These are phyloP conservation scores for Pythium vanterpoolii DNA, from an alignment of 352 stramenopile genomes.

Conservation along the genomic window DNA sequence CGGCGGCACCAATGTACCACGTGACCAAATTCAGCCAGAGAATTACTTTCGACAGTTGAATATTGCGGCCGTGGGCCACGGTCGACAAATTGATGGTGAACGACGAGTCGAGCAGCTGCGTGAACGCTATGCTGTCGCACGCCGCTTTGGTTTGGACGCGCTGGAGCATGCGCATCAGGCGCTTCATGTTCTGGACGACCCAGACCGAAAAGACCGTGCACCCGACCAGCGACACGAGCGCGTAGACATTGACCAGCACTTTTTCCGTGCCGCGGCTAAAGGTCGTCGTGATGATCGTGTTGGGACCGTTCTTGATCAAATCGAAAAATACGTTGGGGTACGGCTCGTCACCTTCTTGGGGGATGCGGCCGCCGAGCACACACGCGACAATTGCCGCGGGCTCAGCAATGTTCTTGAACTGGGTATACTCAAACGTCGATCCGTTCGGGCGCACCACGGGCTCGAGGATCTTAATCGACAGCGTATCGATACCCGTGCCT, in stretches of 20 bases:
- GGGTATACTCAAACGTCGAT: constrained; percentile 12
- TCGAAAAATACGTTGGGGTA: constrained; percentile 23
- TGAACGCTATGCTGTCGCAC: neutral
- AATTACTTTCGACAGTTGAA: constrained; percentile 20
- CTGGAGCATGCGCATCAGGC: neutral
- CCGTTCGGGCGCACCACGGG: neutral
- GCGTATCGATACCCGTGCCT: constrained; percentile 11
- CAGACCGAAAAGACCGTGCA: constrained; percentile 17
- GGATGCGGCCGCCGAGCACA: constrained; percentile 19
- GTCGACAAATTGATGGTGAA: constrained; percentile 19
- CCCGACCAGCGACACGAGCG: constrained; percentile 21
- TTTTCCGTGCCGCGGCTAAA: constrained; percentile 20
- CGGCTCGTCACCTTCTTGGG: constrained; percentile 10
- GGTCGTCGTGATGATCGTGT: constrained; percentile 21
- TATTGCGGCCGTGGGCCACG: constrained; percentile 14
- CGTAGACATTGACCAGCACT: constrained; percentile 21
- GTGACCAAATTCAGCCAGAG: constrained; percentile 17
- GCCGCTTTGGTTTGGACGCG: neutral
- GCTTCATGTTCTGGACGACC: constrained; percentile 8
- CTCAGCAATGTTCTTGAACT: neutral
- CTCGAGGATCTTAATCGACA: constrained; percentile 11
- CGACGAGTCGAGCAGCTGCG: constrained; percentile 9
- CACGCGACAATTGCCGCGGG: constrained; percentile 17
- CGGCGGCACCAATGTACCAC: constrained; percentile 23
- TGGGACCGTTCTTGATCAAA: constrained; percentile 8